Conservation (phyloP, 2,329 filamentous ascomycete species). For the Aspergillus hiratsukae region DNA sequence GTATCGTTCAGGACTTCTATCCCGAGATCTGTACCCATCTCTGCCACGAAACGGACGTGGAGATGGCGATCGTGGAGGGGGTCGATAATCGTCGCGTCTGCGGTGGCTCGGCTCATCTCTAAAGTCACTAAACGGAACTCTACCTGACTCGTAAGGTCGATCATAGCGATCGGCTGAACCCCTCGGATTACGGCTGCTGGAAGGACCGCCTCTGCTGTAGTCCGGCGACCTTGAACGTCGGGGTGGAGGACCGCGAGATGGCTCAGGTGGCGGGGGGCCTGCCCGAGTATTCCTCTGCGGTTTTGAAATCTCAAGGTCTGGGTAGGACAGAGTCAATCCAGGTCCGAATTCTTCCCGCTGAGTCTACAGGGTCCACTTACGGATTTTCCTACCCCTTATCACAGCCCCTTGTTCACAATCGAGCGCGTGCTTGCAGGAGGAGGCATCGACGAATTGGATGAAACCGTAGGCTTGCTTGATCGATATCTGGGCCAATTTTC, state of each 20-base stretch:
- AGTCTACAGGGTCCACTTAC: conserved; percentile 53
- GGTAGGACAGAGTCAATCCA: conserved; percentile 16
- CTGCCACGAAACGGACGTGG: conserved; percentile 57
- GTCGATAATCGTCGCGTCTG: conserved; percentile 61
- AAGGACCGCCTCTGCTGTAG: conserved; percentile 43
- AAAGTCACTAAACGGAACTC: conserved; percentile 45
- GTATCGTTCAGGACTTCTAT: conserved; percentile 46
- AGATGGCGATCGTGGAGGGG: conserved; percentile 53
- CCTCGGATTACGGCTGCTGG: conserved; percentile 27
- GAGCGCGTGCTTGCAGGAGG: conserved; percentile 71
- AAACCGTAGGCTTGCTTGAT: conserved; percentile 97
- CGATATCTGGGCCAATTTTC: conserved; percentile 86
- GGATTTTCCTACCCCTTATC: conserved; percentile 86
- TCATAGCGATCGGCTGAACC: conserved; percentile 43
- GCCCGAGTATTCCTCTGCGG: conserved; percentile 72
- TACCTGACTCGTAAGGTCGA: conserved; percentile 30
- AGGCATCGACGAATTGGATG: conserved; percentile 79
- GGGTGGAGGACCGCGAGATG: conserved; percentile 33
- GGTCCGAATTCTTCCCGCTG: background rate
- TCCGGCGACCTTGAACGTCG: conserved; percentile 63
- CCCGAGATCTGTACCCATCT: conserved; percentile 56
- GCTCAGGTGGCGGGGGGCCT: conserved; percentile 37
- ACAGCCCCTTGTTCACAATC: conserved; percentile 73
- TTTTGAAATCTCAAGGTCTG: conserved; percentile 60
- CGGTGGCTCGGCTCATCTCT: conserved; percentile 45